phyloP scores from a whole-genome alignment of 2,329 filamentous ascomycete species.

The Hypoxylon sp. region DNA sequence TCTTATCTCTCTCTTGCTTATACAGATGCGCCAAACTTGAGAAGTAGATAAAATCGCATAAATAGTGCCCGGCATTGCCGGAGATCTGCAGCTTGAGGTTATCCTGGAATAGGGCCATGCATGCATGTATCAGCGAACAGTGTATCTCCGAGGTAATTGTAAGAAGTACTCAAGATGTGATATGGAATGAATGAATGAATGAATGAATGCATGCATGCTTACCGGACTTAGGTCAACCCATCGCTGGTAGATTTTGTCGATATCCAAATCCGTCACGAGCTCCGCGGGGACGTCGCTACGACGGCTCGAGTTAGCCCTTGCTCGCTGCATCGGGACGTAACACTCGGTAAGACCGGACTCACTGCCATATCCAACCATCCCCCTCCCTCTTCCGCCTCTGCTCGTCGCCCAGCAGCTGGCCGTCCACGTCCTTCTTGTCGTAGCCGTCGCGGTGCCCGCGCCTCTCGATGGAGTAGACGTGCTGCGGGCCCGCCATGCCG shows the following conservation, averaged over 20 bases:
- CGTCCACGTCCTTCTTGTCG: constrained; percentile 73
- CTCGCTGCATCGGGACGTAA: background rate
- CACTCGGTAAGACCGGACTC: background rate
- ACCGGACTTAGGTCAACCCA: constrained; percentile 65
- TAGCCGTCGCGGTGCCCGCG: constrained; percentile 78
- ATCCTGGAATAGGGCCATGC: no score
- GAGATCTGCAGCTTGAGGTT: constrained; percentile 65
- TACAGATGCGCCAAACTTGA: constrained; percentile 68
- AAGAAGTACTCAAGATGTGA: constrained; percentile 2
- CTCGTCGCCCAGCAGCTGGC: constrained; percentile 62
- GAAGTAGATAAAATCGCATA: constrained; percentile 84
- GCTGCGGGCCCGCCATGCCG: constrained; percentile 74
- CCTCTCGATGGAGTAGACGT: constrained; percentile 75
- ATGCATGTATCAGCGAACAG: no score
- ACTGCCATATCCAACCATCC: constrained; percentile 61
- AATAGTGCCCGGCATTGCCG: constrained; percentile 74
- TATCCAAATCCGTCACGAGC: constrained; percentile 64
- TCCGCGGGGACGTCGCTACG: constrained; percentile 58
- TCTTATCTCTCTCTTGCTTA: constrained; percentile 55
- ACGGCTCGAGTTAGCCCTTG: background rate
- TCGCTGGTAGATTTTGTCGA: constrained; percentile 62
- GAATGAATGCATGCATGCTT: constrained; percentile 32
- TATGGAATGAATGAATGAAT: constrained; percentile 19
- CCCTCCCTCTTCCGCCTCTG: constrained; percentile 50
- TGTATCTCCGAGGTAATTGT: no score